These are phyloP conservation scores for Paraconiothyrium sp. DNA, from an alignment of 2,329 filamentous ascomycete species.

Conservation along the genomic window DNA sequence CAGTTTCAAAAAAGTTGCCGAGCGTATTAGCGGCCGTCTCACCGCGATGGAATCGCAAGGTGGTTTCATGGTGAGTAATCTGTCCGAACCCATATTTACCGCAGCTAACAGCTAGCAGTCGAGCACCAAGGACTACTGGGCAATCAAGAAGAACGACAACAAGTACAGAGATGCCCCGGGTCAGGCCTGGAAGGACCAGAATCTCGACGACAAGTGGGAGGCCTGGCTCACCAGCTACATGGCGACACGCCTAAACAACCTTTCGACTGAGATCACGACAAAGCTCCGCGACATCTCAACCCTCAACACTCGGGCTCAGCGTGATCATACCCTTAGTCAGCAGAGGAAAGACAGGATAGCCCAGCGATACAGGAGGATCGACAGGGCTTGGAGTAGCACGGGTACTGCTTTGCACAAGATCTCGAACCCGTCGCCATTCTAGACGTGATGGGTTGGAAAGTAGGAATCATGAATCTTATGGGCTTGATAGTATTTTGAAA, in stretches of 20 bases:
- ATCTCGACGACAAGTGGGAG: background rate
- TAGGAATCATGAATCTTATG: no score
- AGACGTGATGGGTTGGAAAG: no score
- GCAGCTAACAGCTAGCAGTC: background rate
- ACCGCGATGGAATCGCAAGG: no score
- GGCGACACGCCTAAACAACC: background rate
- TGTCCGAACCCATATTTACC: background rate
- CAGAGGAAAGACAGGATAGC: slow-evolving; percentile 4
- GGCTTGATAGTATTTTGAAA: no score
- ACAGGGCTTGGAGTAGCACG: background rate
- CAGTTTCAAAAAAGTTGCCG: no score
- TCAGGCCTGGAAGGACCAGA: background rate
- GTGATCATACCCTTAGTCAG: background rate
- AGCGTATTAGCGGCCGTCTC: no score
- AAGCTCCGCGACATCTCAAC: background rate
- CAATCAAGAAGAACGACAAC: background rate
- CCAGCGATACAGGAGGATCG: background rate
- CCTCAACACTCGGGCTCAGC: background rate
- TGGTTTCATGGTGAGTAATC: slow-evolving; percentile 1
- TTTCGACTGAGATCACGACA: background rate
- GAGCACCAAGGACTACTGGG: background rate
- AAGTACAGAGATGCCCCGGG: background rate
- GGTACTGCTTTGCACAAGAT: background rate
- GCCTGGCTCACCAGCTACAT: background rate
- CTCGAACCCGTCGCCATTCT: background rate